These are phyloP conservation scores for Punctularia strigosozonata DNA, from an alignment of 768 basidiomycete genomes.

Conservation along the genomic window DNA sequence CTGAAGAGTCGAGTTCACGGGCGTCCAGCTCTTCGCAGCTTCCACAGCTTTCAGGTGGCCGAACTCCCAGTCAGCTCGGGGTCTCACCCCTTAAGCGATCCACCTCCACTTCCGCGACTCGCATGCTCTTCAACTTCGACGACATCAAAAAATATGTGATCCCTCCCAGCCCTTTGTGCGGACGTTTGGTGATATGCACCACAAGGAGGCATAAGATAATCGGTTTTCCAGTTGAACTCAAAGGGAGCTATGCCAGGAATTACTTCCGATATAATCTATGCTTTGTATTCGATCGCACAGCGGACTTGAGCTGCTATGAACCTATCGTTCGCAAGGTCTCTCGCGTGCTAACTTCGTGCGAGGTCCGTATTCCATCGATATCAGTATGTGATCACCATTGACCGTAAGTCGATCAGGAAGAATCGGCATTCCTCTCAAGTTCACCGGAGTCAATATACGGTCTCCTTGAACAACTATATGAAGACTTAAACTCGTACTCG, in stretches of 20 bases:
- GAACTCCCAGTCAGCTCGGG: constrained; percentile 27
- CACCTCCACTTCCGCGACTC: constrained; percentile 23
- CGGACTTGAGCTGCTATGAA: constrained; percentile 92
- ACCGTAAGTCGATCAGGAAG: constrained; percentile 42
- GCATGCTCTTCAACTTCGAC: constrained; percentile 73
- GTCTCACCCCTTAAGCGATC: constrained; percentile 33
- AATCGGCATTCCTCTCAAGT: constrained; percentile 79
- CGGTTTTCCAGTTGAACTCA: constrained; percentile 79
- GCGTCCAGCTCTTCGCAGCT: constrained; percentile 40
- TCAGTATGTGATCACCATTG: background rate
- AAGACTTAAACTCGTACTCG: constrained; percentile 94
- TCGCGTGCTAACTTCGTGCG: constrained; percentile 77
- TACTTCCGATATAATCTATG: constrained; percentile 92
- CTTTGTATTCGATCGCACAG: constrained; percentile 88
- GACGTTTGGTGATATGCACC: constrained; percentile 79
- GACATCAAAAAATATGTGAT: constrained; percentile 93
- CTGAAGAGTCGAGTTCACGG: constrained; percentile 28
- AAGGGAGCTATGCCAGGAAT: constrained; percentile 66
- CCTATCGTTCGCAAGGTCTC: constrained; percentile 92
- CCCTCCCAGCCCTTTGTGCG: constrained; percentile 75
- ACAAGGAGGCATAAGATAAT: constrained; percentile 77
- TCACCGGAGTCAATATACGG: constrained; percentile 59
- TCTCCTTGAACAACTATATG: constrained; percentile 92
- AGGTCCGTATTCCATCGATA: constrained; percentile 50
- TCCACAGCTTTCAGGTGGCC: too few relatives aligned